Conservation (phyloP, 768 basidiomycete species). For the Paxillus rubicundulus region DNA sequence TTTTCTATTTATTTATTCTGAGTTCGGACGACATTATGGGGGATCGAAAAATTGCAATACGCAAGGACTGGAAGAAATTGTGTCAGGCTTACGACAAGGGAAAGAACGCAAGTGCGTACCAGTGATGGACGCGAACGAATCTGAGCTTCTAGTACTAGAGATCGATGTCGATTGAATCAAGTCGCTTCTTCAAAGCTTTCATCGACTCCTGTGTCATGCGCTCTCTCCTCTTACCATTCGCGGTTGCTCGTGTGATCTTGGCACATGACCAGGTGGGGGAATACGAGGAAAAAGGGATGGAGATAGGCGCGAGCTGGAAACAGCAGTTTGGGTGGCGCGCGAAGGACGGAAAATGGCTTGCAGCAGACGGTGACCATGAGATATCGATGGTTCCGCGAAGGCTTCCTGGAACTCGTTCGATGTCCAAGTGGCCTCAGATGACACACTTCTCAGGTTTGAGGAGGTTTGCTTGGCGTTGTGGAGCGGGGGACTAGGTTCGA, state of each 20-base stretch:
- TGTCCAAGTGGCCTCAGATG: not conserved
- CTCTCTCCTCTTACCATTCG: conserved; percentile 3
- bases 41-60: not conserved
- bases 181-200: conserved; percentile 9
- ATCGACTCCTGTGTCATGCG: conserved; percentile 8
- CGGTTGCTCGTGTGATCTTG: conserved; percentile 12
- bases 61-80: not conserved
- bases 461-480: not conserved
- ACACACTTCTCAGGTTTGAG: not conserved
- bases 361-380: too few relatives aligned
- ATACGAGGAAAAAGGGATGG: not conserved
- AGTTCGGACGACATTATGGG: not conserved
- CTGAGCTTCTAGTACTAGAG: conserved; percentile 1
- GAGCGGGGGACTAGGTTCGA: not conserved
- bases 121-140: not conserved
- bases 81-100: not conserved
- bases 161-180: conserved; percentile 13
- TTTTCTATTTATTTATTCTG: conserved; percentile 7
- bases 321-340: not conserved
- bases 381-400: too few relatives aligned
- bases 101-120: not conserved
- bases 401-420: not conserved
- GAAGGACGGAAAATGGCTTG: too few relatives aligned
- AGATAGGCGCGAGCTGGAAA: not conserved
- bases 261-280: conserved; percentile 17